Conservation (phyloP, 108 stramenopile species). For the Chaetoceros muelleri region DNA sequence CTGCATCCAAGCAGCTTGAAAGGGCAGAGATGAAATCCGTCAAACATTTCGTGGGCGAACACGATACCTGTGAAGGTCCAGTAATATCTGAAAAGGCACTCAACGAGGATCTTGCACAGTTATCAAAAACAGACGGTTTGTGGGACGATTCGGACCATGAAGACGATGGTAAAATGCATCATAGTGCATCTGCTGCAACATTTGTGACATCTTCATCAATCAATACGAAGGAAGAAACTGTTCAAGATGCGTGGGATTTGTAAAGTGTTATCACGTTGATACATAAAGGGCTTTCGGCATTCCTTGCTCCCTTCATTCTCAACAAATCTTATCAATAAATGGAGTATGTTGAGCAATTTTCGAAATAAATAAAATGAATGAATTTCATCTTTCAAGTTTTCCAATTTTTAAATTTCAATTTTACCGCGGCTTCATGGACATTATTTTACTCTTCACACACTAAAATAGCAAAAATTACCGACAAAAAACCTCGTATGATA, state of each 20-base stretch:
- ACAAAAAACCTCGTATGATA: too few relatives aligned
- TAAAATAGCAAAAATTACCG: too few relatives aligned
- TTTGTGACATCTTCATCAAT: slow-evolving; percentile 37
- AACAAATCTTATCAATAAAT: too few relatives aligned
- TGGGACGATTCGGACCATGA: slow-evolving; percentile 86
- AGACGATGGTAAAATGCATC: slow-evolving; percentile 31
- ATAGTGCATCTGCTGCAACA: slow-evolving; percentile 36
- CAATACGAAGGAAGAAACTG: slow-evolving; percentile 8
- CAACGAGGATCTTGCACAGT: slow-evolving; percentile 61
- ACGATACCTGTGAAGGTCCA: slow-evolving; percentile 28
- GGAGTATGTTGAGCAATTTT: too few relatives aligned
- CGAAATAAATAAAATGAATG: too few relatives aligned
- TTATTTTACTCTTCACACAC: too few relatives aligned
- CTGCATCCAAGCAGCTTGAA: slow-evolving; percentile 62
- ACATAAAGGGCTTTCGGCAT: too few relatives aligned
- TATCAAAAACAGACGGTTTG: slow-evolving; percentile 73
- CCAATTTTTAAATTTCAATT: too few relatives aligned
- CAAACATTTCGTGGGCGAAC: slow-evolving; percentile 71
- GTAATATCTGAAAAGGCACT: slow-evolving; percentile 30
- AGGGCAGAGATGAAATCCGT: slow-evolving; percentile 77
- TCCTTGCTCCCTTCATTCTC: too few relatives aligned
- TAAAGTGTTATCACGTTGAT: too few relatives aligned
- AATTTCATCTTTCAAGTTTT: too few relatives aligned
- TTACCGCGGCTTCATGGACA: too few relatives aligned
- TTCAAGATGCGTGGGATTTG: slow-evolving; percentile 1